A percentile compares a stretch with the other conserved stretches of the same genome.
phyloP scores from a whole-genome alignment of 352 stramenopile genomes.

The Phytophthora tentaculata region DNA sequence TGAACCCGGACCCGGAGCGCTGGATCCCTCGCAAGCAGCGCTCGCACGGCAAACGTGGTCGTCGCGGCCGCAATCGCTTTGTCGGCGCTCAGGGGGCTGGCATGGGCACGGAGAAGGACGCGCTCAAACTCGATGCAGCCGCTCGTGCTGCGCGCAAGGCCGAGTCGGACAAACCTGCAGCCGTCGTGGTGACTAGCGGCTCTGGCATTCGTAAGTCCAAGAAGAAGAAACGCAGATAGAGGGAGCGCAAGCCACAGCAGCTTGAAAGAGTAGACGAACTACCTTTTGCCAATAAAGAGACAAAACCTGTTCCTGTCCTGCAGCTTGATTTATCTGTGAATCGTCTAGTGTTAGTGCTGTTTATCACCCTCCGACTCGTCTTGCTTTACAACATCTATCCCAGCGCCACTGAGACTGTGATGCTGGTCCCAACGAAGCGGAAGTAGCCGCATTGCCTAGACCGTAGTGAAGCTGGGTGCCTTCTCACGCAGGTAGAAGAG shows the following conservation, averaged over 20 bases:
- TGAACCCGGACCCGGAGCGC: conserved; percentile 81
- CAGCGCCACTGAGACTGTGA: conserved; percentile 1
- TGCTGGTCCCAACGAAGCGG: conserved; percentile 17
- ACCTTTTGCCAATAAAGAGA: conserved; percentile 22
- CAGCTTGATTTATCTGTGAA: conserved; percentile 28
- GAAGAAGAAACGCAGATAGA: conserved; percentile 88
- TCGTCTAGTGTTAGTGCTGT: conserved; percentile 35
- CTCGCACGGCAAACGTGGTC: conserved; percentile 75
- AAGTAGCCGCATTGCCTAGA: conserved; percentile 48
- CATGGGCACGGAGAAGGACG: conserved; percentile 84
- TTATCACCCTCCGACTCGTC: conserved; percentile 11
- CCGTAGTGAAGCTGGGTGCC: conserved; percentile 79
- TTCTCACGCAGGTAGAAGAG: conserved; percentile 92
- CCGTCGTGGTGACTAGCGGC: conserved; percentile 60
- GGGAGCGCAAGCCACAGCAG: conserved; percentile 12
- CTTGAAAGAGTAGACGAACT: conserved; percentile 18
- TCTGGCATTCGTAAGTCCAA: conserved; percentile 82
- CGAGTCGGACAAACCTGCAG: conserved; percentile 62
- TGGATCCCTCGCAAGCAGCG: conserved; percentile 90
- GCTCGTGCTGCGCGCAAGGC: conserved; percentile 77
- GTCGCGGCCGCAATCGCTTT: conserved; percentile 83
- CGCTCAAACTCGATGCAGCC: conserved; percentile 80
- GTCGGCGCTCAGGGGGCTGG: conserved; percentile 81
- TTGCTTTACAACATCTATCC: conserved; percentile 30
- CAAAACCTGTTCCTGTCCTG: conserved; percentile 26